phyloP scores from a whole-genome alignment of 1,284 basidiomycete species.

The Puccinia polysora region DNA sequence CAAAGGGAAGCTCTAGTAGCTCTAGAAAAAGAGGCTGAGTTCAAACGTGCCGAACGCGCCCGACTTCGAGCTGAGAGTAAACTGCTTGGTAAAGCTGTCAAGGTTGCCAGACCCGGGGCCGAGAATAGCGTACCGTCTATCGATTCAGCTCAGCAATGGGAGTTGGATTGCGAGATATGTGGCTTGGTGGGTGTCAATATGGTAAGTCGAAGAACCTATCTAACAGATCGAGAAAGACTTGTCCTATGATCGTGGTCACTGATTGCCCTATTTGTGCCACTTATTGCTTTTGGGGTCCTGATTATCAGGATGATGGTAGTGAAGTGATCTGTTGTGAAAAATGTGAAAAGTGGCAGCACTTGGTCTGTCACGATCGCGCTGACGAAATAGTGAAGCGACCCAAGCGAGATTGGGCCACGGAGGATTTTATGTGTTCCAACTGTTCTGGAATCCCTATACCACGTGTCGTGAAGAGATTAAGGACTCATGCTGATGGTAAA shows the following conservation, averaged over 20 bases:
- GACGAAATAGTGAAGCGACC: conserved; percentile 23
- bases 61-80: conserved; percentile 34
- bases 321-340: conserved; percentile 41
- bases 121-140: conserved; percentile 27
- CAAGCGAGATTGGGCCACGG: conserved; percentile 23
- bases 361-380: conserved; percentile 33
- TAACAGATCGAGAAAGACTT: neutral
- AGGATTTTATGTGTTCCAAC: conserved; percentile 34
- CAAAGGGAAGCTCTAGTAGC: conserved; percentile 26
- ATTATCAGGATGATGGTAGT: conserved; percentile 43
- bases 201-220: conserved; percentile 19
- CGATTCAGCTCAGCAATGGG: conserved; percentile 17
- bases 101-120: conserved; percentile 17
- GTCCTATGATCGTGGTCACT: neutral
- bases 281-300: conserved; percentile 7
- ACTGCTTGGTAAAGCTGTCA: conserved; percentile 24
- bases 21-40: conserved; percentile 25
- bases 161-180: conserved; percentile 42
- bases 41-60: conserved; percentile 26
- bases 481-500: conserved; percentile 39
- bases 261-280: neutral
- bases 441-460: conserved; percentile 41
- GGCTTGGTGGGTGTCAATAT: conserved; percentile 32
- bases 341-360: conserved; percentile 41
- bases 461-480: conserved; percentile 15